A percentile compares a stretch with the other conserved stretches of the same genome.
Conservation (phyloP, 192 early-diverging fungal species). For the Coemansia guatemalensis region DNA sequence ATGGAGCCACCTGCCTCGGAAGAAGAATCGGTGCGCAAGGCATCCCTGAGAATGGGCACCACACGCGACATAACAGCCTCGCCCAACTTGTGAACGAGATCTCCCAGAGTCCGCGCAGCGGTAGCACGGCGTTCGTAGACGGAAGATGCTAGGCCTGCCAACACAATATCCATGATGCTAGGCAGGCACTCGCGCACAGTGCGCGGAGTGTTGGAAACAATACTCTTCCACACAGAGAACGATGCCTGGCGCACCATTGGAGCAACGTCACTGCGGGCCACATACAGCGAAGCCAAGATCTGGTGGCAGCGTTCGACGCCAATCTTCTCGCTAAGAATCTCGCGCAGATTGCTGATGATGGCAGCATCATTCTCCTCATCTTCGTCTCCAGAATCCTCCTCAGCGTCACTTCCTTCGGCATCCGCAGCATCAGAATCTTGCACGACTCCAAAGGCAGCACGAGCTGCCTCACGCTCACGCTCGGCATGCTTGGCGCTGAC, state of each 20-base stretch:
- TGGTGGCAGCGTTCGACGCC: conserved; percentile 82
- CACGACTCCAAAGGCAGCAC: conserved; percentile 48
- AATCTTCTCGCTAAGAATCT: conserved; percentile 69
- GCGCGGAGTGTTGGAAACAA: conserved; percentile 95
- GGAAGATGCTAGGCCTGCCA: conserved; percentile 74
- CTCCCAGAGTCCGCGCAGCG: conserved; percentile 89
- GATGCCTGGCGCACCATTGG: conserved; percentile 85
- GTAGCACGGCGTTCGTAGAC: conserved; percentile 78
- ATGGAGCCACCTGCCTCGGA: conserved; percentile 57
- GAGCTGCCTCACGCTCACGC: conserved; percentile 46
- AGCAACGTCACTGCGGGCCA: conserved; percentile 81
- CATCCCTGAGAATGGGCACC: conserved; percentile 86
- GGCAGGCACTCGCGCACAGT: conserved; percentile 94
- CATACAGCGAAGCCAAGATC: conserved; percentile 89
- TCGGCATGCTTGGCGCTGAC: conserved; percentile 65
- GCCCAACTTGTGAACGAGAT: conserved; percentile 93
- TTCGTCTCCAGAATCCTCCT: conserved; percentile 17
- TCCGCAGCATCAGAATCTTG: conserved; percentile 50
- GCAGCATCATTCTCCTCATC: conserved; percentile 35
- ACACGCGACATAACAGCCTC: conserved; percentile 85
- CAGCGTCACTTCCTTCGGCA: conserved; percentile 46
- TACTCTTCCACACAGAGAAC: conserved; percentile 91
- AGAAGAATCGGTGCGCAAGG: conserved; percentile 54
- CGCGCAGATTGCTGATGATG: conserved; percentile 42
- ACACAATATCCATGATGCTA: conserved; percentile 88